Evolutionary conservation across 768 basidiomycete species (phyloP).

Genomic region (Megacollybia marginata): DNA sequence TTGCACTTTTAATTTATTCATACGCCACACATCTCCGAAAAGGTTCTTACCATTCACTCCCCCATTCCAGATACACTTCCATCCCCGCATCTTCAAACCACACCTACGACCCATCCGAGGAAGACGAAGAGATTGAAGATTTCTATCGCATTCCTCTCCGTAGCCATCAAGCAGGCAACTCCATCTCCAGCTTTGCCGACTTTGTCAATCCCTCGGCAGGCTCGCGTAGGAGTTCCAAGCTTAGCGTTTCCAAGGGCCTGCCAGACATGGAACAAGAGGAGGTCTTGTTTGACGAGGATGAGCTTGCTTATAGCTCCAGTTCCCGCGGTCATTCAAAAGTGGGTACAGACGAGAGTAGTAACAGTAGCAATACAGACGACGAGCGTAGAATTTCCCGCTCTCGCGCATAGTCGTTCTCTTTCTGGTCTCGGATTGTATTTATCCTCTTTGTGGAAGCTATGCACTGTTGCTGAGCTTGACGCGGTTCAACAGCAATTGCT

Average conservation of each 20-base stretch:
- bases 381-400: too few relatives aligned
- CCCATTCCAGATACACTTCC: constrained; percentile 40
- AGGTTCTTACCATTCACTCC: constrained; percentile 82
- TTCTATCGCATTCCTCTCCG: constrained; percentile 62
- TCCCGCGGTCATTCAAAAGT: constrained; percentile 35
- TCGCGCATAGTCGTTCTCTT: too few relatives aligned
- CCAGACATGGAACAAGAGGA: constrained; percentile 40
- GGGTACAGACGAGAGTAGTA: constrained; percentile 18
- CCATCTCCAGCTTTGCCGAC: constrained; percentile 52
- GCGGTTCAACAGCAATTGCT: too few relatives aligned
- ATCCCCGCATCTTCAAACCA: constrained; percentile 20
- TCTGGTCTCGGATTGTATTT: too few relatives aligned
- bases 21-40: constrained; percentile 89
- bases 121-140: constrained; percentile 59
- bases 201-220: constrained; percentile 50
- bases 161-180: constrained; percentile 32
- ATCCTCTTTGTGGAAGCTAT: too few relatives aligned
- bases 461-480: too few relatives aligned
- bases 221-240: constrained; percentile 10
- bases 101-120: constrained; percentile 33
- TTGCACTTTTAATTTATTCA: constrained; percentile 84
- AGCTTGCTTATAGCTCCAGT: constrained; percentile 30
- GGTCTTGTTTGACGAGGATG: constrained; percentile 60
- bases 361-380: too few relatives aligned
- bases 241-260: constrained; percentile 8